phyloP scores from a whole-genome alignment of 2,329 filamentous ascomycete species.

The Cercospora sp. region DNA sequence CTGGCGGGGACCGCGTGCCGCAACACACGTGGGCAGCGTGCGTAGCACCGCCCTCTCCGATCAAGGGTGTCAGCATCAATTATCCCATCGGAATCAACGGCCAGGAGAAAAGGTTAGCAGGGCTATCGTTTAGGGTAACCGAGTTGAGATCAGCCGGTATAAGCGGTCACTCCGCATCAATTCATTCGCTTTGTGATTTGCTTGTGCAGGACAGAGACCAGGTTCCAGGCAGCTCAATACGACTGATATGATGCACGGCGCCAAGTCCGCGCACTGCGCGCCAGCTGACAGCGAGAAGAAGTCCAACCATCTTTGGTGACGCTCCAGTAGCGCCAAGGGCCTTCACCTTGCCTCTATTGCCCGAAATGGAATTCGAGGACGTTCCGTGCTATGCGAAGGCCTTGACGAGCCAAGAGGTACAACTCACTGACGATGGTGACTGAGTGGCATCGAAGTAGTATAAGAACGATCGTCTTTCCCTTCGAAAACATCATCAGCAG shows the following conservation, averaged over 20 bases:
- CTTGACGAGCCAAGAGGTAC: not conserved
- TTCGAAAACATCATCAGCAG: constrained; percentile 6
- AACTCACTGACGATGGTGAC: not conserved
- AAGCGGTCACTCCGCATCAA: not conserved
- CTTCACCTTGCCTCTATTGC: not conserved
- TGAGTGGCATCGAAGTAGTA: not conserved
- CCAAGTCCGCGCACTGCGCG: not conserved
- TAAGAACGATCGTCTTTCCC: constrained; percentile 13
- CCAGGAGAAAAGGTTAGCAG: not conserved
- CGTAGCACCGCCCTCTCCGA: not conserved
- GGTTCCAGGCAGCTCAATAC: not conserved
- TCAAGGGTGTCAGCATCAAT: not conserved
- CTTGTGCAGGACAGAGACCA: not conserved
- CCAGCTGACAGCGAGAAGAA: not conserved
- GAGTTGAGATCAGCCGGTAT: not conserved
- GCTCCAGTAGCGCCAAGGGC: not conserved
- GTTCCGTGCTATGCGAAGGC: not conserved
- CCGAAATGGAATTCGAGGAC: not conserved
- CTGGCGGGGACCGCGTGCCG: not conserved
- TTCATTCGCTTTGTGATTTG: not conserved
- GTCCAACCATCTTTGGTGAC: not conserved
- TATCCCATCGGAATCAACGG: not conserved
- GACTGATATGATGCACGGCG: not conserved
- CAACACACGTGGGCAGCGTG: not conserved
- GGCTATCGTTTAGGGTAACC: not conserved